Evolutionary conservation across 2,329 filamentous ascomycete genomes (phyloP).

Genomic region (Pseudonectria buxi): DNA sequence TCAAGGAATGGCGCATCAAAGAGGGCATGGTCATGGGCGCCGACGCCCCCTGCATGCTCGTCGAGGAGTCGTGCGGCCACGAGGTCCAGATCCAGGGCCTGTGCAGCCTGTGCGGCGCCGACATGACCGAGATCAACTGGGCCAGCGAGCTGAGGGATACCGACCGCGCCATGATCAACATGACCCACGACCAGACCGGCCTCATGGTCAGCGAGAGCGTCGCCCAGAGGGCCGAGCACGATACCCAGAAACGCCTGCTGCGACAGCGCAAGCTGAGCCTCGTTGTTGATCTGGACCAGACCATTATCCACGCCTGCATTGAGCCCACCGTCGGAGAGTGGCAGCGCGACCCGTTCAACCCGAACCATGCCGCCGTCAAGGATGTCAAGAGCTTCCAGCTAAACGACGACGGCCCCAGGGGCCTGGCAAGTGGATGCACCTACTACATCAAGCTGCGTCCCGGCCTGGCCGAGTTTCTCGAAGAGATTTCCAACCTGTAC

Average conservation of each 20-base stretch:
- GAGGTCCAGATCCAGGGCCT: constrained; percentile 86
- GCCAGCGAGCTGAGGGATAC: constrained; percentile 73
- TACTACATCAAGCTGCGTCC: constrained; percentile 99
- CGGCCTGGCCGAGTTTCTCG: constrained; percentile 72
- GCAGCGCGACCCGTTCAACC: constrained; percentile 81
- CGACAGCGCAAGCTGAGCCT: constrained; percentile 78
- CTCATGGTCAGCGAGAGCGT: constrained; percentile 79
- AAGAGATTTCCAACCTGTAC: constrained; percentile 71
- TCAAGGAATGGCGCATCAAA: constrained; percentile 69
- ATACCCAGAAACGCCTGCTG: constrained; percentile 77
- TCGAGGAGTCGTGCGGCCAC: constrained; percentile 88
- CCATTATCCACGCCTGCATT: constrained; percentile 95
- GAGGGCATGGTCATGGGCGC: constrained; percentile 57
- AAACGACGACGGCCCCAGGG: constrained; percentile 72
- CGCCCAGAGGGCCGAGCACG: constrained; percentile 74
- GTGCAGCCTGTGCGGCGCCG: constrained; percentile 87
- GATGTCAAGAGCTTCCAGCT: constrained; percentile 86
- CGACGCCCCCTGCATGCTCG: constrained; percentile 58
- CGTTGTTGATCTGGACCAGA: constrained; percentile 96
- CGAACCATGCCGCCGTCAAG: constrained; percentile 85
- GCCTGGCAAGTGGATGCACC: constrained; percentile 66
- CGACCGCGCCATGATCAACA: constrained; percentile 84
- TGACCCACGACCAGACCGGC: constrained; percentile 84
- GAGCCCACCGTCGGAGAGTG: constrained; percentile 95
- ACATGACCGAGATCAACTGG: constrained; percentile 89